These are phyloP conservation scores for Leptomonas seymouri DNA, from an alignment of 208 protist species.

Conservation along the genomic window DNA sequence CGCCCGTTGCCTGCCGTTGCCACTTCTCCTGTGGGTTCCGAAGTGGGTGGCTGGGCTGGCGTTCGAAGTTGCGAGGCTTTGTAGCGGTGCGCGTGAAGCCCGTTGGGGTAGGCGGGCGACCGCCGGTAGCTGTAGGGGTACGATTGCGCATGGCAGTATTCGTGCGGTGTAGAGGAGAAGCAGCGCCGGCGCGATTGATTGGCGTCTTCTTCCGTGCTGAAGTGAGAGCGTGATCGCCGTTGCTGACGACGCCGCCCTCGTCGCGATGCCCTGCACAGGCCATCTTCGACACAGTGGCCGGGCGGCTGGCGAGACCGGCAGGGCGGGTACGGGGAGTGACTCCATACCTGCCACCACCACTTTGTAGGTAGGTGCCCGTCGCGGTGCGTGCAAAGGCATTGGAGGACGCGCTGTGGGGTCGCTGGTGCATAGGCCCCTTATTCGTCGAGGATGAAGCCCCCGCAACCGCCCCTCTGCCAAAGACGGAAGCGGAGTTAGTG, in stretches of 20 bases:
- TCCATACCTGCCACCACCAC: background rate
- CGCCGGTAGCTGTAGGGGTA: background rate
- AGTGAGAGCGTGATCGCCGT: too few relatives aligned
- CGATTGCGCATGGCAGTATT: conserved; percentile 11
- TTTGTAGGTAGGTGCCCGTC: conserved; percentile 24
- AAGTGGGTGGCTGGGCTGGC: conserved; percentile 9
- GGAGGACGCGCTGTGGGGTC: background rate
- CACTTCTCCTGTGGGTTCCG: conserved; percentile 2
- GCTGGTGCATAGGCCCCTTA: background rate
- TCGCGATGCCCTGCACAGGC: background rate
- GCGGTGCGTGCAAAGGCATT: conserved; percentile 32
- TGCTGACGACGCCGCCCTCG: too few relatives aligned
- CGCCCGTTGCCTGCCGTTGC: background rate
- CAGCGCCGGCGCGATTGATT: background rate
- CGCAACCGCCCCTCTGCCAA: background rate
- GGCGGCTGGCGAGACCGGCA: background rate
- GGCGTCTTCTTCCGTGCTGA: conserved; percentile 9
- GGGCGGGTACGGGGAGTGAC: background rate
- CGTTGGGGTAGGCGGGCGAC: conserved; percentile 2
- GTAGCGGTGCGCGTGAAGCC: conserved; percentile 12
- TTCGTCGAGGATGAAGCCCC: background rate
- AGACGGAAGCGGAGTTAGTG: background rate
- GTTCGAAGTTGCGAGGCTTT: conserved; percentile 15
- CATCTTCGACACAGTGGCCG: background rate
- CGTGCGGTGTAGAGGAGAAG: conserved; percentile 27